phyloP scores from a whole-genome alignment of 2,329 filamentous ascomycete genomes.

The Grosmannia serpens region DNA sequence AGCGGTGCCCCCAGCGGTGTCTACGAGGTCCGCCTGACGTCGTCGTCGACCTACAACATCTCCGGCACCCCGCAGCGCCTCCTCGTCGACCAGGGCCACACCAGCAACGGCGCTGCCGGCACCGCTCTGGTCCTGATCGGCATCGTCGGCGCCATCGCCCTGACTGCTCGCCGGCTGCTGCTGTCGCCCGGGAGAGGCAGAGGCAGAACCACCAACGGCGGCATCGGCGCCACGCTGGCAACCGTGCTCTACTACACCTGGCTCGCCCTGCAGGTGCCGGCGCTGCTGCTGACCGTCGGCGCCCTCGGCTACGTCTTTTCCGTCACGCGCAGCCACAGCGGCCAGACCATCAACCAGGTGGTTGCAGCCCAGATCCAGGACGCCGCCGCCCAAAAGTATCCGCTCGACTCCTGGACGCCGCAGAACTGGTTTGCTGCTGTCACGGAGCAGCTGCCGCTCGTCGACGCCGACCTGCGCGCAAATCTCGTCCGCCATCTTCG shows the following conservation, averaged over 20 bases:
- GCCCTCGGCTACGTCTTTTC: conserved; percentile 26
- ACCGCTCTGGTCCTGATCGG: conserved; percentile 24
- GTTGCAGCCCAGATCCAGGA: conserved; percentile 13
- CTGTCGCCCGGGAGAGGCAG: background rate
- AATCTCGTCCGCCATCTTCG: conserved; percentile 17
- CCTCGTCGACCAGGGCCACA: conserved; percentile 28
- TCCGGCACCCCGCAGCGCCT: conserved; percentile 19
- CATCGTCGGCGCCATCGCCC: conserved; percentile 20
- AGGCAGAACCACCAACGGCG: background rate
- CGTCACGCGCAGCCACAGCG: conserved; percentile 17
- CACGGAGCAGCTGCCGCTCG: conserved; percentile 18
- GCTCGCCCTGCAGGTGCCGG: conserved; percentile 21
- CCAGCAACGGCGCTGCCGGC: conserved; percentile 28
- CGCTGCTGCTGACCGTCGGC: conserved; percentile 22
- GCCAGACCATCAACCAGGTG: conserved; percentile 20
- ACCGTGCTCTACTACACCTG: conserved; percentile 21
- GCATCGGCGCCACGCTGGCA: background rate
- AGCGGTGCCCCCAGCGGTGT: conserved; percentile 14
- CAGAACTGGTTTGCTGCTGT: conserved; percentile 27
- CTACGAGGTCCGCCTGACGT: conserved; percentile 16
- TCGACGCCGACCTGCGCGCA: conserved; percentile 11
- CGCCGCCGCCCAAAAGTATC: conserved; percentile 15
- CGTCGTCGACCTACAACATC: conserved; percentile 14
- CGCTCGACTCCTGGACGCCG: conserved; percentile 23
- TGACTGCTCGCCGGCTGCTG: conserved; percentile 11